These are phyloP conservation scores for Plasmodium yoelii DNA, from an alignment of 169 alveolate genomes.

Conservation along the genomic window DNA sequence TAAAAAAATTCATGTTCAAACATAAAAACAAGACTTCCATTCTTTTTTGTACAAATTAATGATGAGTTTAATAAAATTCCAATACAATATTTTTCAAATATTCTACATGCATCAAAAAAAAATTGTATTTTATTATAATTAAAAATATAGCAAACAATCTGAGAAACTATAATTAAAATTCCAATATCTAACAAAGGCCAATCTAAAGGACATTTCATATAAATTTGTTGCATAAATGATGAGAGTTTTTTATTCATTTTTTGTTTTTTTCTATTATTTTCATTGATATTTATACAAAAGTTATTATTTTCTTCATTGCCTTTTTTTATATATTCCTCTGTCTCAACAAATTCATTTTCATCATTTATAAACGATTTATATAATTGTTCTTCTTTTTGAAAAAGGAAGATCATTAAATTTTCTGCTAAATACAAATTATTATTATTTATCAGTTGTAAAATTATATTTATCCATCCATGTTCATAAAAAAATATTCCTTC, in stretches of 20 bases:
- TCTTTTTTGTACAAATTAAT: constrained; percentile 22
- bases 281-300: background rate
- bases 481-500: constrained; percentile 40
- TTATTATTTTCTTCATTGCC: background rate
- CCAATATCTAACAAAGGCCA: constrained; percentile 72
- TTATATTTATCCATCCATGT: constrained; percentile 58
- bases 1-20: constrained; percentile 63
- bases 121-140: constrained; percentile 21
- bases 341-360: no score
- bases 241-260: constrained; percentile 6
- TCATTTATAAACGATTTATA: constrained; percentile 24
- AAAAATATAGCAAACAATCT: constrained; percentile 63
- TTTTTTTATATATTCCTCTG: no score
- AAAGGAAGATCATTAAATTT: constrained; percentile 50
- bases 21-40: constrained; percentile 42
- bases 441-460: constrained; percentile 51
- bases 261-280: background rate
- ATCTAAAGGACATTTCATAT: constrained; percentile 28
- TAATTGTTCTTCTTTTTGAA: constrained; percentile 58
- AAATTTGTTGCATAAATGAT: constrained; percentile 53
- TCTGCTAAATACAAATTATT: constrained; percentile 51
- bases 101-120: constrained; percentile 19
- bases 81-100: constrained; percentile 63
- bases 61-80: constrained; percentile 70
- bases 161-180: constrained; percentile 52